Evolutionary conservation across 176 grass and related monocot genomes (phyloP).

Genomic region (bread wheat (Triticum aestivum)): DNA sequence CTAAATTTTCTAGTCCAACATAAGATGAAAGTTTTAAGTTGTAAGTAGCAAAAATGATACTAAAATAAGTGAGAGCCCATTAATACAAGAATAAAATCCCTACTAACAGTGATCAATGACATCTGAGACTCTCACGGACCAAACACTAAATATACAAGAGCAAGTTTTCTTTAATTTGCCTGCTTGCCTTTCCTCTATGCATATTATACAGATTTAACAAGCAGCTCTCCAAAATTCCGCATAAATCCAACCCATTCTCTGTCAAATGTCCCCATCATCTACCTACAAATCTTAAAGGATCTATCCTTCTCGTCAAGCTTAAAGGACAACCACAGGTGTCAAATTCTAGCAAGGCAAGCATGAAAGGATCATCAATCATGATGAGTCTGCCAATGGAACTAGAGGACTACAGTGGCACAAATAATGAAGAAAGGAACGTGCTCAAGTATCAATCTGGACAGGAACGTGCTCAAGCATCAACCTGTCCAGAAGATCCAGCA

Average conservation of each 20-base stretch:
- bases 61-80: constrained; percentile 8
- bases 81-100: not conserved
- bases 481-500: not conserved
- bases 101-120: not conserved
- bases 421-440: constrained; percentile 11
- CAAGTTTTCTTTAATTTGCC: not conserved
- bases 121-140: not conserved
- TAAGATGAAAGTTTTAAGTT: not conserved
- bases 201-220: constrained; percentile 2
- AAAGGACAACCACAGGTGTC: constrained; percentile 15
- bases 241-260: constrained; percentile 3
- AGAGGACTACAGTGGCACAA: not conserved
- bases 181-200: not conserved
- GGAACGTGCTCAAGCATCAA: not conserved
- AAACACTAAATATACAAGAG: not conserved
- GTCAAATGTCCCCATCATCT: constrained; percentile 15
- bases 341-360: constrained; percentile 14
- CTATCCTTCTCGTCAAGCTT: constrained; percentile 5
- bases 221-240: not conserved
- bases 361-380: not conserved
- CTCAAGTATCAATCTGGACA: not conserved
- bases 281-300: constrained; percentile 10
- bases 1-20: not conserved
- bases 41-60: not conserved
- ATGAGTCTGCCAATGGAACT: not conserved